Evolutionary conservation across 2,329 filamentous ascomycete genomes (phyloP).

Genomic region (Fusarium bulbicola): DNA sequence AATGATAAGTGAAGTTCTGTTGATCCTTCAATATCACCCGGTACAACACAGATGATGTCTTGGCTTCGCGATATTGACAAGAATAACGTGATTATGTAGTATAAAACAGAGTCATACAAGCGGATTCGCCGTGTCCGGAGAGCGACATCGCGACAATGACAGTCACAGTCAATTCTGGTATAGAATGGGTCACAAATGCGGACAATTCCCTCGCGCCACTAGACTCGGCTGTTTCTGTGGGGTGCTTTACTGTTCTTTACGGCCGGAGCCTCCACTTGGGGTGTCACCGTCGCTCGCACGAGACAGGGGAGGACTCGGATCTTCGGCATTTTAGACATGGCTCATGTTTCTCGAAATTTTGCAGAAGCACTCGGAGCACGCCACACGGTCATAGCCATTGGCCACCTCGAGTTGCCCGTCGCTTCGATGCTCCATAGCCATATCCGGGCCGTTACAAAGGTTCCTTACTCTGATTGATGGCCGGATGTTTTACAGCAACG

Average conservation of each 20-base stretch:
- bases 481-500: constrained; percentile 34
- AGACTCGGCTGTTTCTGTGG: constrained; percentile 22
- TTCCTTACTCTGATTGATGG: constrained; percentile 28
- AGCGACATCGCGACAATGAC: constrained; percentile 4
- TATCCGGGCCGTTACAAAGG: constrained; percentile 38
- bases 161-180: not conserved
- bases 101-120: constrained; percentile 1
- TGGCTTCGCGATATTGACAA: not conserved
- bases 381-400: constrained; percentile 24
- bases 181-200: not conserved
- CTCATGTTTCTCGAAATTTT: constrained; percentile 41
- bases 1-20: not conserved
- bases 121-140: constrained; percentile 11
- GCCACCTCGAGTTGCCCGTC: not conserved
- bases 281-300: constrained; percentile 33
- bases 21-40: not conserved
- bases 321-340: constrained; percentile 33
- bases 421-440: constrained; percentile 2
- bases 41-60: not conserved
- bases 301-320: constrained; percentile 27
- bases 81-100: not conserved
- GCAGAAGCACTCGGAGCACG: not conserved
- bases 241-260: constrained; percentile 6
- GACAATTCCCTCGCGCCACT: constrained; percentile 18
- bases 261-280: constrained; percentile 9